Base-by-base conservation (phyloP, 177 flowering plant genomes). In the Vitis hybrid region DNA sequence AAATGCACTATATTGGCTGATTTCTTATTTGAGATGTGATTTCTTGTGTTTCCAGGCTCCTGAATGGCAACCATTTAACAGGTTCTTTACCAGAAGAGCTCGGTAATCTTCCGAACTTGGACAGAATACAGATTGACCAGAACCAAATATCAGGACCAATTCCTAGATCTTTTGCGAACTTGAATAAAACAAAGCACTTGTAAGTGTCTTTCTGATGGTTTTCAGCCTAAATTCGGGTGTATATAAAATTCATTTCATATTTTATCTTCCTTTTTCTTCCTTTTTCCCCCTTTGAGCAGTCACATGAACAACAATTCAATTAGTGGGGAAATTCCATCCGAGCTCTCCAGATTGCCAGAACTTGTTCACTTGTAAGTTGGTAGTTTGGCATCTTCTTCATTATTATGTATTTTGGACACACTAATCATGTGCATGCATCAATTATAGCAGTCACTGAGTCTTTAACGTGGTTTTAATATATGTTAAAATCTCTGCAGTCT, bases 71-170 rank as follows among this genome's bases (percentile, higher is more conserved):
- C 74, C 69, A 83, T 15, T 71, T 95, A 56, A 75, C 87, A 50
- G 99, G 98, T 55, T 59, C 86, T 59, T 76, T 95, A 80, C 99
- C 99, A 3, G 94, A 90, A 10, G 97, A 93, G 82, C 77, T 95
- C 55, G 99, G 99, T 58, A 58, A 79, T 76, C 97, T 95, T 77
- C 84, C 91, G 51, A 81, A 85, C 50, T 76, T 95, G 82, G 78
- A 83, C 77, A 87, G 92, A 73, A 81, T 95, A 62, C 99, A 95
- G 65, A 83, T 95, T 61, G 99, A 95, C 70, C 82, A 85, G 77
- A 95, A 95, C 71, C 67, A 80, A 0, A 89, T 95, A 77, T 90
- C 98, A 26, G 99, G 99, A 81, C 79, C 88, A 20, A 62, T 95
- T 74, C 99, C 99, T 12, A 77, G 55, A 69, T 90, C 99, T 56